Percentiles rank a stretch among this genome's conserved stretches.
Evolutionary conservation across 2,329 filamentous ascomycete species (phyloP).

Genomic region (Neofusicoccum laricinum): DNA sequence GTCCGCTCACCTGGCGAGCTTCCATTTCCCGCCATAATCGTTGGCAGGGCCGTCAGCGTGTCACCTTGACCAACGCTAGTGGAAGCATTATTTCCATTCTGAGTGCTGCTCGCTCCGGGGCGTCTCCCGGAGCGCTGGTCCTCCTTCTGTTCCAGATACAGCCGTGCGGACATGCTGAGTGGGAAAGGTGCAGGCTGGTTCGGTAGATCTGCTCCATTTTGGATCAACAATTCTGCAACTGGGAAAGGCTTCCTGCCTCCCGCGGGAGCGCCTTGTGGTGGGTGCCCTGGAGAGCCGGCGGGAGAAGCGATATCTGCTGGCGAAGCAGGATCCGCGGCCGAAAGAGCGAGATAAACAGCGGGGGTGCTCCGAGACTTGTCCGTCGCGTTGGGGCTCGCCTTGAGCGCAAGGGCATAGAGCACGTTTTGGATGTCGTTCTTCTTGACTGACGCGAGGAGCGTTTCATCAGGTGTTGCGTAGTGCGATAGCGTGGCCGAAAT

Average conservation of each 20-base stretch:
- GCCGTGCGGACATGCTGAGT: slow-evolving; percentile 72
- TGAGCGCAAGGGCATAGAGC: slow-evolving; percentile 81
- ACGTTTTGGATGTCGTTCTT: slow-evolving; percentile 93
- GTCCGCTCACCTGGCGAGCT: slow-evolving; percentile 37
- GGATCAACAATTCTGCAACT: slow-evolving; percentile 83
- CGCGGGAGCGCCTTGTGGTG: slow-evolving; percentile 38
- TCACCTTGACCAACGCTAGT: slow-evolving; percentile 47
- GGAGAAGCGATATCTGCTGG: slow-evolving; percentile 54
- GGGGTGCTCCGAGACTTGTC: slow-evolving; percentile 88
- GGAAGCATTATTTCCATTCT: neutral
- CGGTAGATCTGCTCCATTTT: slow-evolving; percentile 91
- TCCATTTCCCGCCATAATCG: slow-evolving; percentile 42
- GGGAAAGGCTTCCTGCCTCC: slow-evolving; percentile 64
- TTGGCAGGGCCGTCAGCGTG: slow-evolving; percentile 61
- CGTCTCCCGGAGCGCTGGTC: slow-evolving; percentile 41
- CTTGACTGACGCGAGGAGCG: slow-evolving; percentile 87
- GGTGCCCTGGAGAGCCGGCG: slow-evolving; percentile 43
- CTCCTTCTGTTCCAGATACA: slow-evolving; percentile 80
- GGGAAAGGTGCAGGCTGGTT: slow-evolving; percentile 73
- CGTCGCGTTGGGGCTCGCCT: slow-evolving; percentile 79
- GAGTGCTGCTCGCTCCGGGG: neutral
- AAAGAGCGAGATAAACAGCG: slow-evolving; percentile 84
- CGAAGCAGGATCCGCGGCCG: slow-evolving; percentile 84
- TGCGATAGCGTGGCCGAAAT: slow-evolving; percentile 72
- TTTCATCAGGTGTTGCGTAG: slow-evolving; percentile 79